Evolutionary conservation across 1,139 yeast species (phyloP), one percentile per base, ranked within the genome.

Genomic region (Sugiyamaella neomexicana): DNA sequence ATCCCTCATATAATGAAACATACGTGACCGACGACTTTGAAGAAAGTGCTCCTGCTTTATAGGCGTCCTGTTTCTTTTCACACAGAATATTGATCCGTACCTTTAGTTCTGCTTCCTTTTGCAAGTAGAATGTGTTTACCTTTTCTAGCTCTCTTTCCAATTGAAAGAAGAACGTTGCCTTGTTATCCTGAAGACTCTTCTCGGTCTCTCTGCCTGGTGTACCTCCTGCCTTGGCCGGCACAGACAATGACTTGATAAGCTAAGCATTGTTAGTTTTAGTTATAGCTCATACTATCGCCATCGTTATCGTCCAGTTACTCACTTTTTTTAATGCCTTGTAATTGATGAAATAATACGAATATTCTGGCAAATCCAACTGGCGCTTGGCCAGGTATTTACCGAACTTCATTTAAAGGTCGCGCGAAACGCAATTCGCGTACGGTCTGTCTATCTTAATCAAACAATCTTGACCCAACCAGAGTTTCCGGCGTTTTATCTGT

Each of bases 331-430:
- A 75, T 4, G 95, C 95, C 74, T 93, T 93, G 72, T 93, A 93
- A 73, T 93, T 91, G 69, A 93, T 91, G 74, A 93, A 93, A 69
- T 89, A 87, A 48, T 93, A 91, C 46, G 95, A 83, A 71, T 93
- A 93, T 70, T 93, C 98, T 8, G 98, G 98, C 55, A 93, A 77
- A 71, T 93, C 98, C 63, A 93, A 78, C 74, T 89, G 97, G 70
- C 97, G 82, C 45, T 95, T 87, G 60, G 96, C 98, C 69, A 93
- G 79, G 69, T 90, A 88, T 72, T 93, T 93, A 55, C 98, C 99
- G 72, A 89, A 93, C 78, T 93, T 93, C 99, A 72, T 72, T 25
- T 31, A 41, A 38, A 54, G 38, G 13, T 6, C 38, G 38, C 16
- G 6, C 8, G 4, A n/a, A n/a, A 13, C 16, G 13, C 25, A 31